Evolutionary conservation across 164 flowering plant genomes (phyloP).

Genomic region (Vitis rotundifolia): DNA sequence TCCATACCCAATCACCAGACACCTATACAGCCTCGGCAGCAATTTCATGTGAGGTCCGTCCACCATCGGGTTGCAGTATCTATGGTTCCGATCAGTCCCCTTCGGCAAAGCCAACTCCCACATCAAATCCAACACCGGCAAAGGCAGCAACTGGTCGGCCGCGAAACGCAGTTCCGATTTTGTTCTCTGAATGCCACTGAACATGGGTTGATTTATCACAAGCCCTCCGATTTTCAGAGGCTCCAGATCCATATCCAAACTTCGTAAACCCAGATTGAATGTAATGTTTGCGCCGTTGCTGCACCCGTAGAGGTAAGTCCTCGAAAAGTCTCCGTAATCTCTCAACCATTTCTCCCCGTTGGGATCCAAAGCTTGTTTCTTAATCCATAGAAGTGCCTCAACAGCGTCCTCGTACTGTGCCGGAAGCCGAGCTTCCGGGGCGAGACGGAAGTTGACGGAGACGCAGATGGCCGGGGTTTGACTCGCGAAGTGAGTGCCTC

Average conservation of each 20-base stretch:
- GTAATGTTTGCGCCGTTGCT: constrained; percentile 33
- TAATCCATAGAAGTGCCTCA: constrained; percentile 51
- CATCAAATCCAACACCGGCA: constrained; percentile 30
- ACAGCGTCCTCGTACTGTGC: constrained; percentile 57
- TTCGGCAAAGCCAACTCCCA: constrained; percentile 39
- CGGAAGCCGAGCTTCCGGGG: constrained; percentile 63
- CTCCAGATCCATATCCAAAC: constrained; percentile 5
- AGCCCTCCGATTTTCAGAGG: constrained; percentile 31
- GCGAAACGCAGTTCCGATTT: constrained; percentile 23
- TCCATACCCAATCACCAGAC: constrained; percentile 50
- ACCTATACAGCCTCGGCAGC: constrained; percentile 32
- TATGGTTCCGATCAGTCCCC: constrained; percentile 30
- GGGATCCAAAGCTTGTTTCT: constrained; percentile 30
- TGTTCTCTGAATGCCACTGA: constrained; percentile 29
- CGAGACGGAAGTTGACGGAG: constrained; percentile 48
- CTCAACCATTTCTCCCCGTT: constrained; percentile 46
- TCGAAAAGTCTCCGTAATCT: constrained; percentile 47
- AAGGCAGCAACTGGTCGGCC: constrained; percentile 25
- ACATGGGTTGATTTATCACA: constrained; percentile 32
- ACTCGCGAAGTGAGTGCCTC: constrained; percentile 18
- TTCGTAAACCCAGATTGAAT: constrained; percentile 13
- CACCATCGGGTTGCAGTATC: constrained; percentile 47
- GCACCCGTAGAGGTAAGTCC: constrained; percentile 25
- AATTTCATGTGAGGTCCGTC: constrained; percentile 17
- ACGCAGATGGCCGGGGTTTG: constrained; percentile 47